phyloP scores from a whole-genome alignment of 139 green algal genomes.

The Tetradesmus obliquus region DNA sequence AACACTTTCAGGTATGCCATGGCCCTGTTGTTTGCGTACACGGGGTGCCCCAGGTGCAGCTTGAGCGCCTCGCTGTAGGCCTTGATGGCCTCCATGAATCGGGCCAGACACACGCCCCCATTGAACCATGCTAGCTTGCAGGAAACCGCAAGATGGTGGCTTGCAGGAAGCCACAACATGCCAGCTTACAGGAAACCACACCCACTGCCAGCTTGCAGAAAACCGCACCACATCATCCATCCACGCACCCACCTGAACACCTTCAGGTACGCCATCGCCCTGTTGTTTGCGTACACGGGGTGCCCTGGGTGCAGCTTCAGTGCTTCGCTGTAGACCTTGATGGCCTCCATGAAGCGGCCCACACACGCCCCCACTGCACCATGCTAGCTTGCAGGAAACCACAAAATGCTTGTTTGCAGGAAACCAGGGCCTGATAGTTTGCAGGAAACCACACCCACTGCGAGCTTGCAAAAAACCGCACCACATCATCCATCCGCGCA shows the following conservation, averaged over 20 bases:
- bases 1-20: conserved; percentile 70
- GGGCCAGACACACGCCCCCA: no score
- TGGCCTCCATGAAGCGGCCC: conserved; percentile 43
- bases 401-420: no score
- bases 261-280: conserved; percentile 67
- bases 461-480: no score
- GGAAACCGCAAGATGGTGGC: no score
- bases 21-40: conserved; percentile 68
- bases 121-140: no score
- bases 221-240: neutral
- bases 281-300: conserved; percentile 67
- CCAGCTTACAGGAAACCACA: no score
- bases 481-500: neutral
- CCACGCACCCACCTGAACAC: conserved; percentile 14
- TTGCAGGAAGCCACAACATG: no score
- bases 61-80: conserved; percentile 65
- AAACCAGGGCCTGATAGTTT: no score
- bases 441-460: no score
- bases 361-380: no score
- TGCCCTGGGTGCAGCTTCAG: conserved; percentile 51
- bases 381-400: no score
- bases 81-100: conserved; percentile 54
- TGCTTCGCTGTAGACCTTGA: conserved; percentile 64
- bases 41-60: conserved; percentile 44
- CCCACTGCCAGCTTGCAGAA: no score